Evolutionary conservation across 2,329 filamentous ascomycete genomes (phyloP).

Genomic region (Paramyrothecium sp.): DNA sequence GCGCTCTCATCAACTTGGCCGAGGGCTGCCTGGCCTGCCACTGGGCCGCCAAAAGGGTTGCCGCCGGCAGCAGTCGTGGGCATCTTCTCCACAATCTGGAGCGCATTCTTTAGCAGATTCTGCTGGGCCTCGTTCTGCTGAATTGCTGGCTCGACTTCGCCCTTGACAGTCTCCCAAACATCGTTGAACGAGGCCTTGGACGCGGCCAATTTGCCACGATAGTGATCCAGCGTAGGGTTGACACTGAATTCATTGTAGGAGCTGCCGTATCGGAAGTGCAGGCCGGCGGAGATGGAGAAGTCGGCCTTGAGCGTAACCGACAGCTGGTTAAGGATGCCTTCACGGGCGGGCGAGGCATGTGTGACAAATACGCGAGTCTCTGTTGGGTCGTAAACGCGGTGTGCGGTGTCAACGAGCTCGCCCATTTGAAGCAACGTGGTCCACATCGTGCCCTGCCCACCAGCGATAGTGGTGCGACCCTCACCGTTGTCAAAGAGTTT

Average conservation of each 20-base stretch:
- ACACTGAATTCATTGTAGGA: conserved; percentile 99
- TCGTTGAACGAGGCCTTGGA: conserved; percentile 99
- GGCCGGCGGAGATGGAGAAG: conserved; percentile 94
- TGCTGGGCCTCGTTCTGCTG: conserved; percentile 92
- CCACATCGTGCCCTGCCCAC: conserved; percentile 99
- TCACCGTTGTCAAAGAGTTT: conserved; percentile 99
- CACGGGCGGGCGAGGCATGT: conserved; percentile 92
- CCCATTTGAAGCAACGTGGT: conserved; percentile 98
- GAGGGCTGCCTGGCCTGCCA: conserved; percentile 66
- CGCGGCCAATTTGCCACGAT: conserved; percentile 95
- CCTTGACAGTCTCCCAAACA: conserved; percentile 98
- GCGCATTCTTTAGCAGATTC: conserved; percentile 83
- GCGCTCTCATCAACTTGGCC: conserved; percentile 97
- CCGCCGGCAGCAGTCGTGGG: conserved; percentile 90
- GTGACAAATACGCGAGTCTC: conserved; percentile 97
- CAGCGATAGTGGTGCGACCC: conserved; percentile 94
- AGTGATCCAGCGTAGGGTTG: conserved; percentile 96
- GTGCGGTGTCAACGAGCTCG: conserved; percentile 94
- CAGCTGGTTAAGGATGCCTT: conserved; percentile 95
- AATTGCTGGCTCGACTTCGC: conserved; percentile 92
- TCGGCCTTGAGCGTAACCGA: conserved; percentile 97
- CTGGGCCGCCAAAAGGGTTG: conserved; percentile 91
- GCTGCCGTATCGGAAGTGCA: conserved; percentile 98
- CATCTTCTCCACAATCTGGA: conserved; percentile 98
- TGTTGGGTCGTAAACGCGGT: conserved; percentile 96